Conservation (phyloP, 257 asterid genomes). For the Perilla frutescens region DNA sequence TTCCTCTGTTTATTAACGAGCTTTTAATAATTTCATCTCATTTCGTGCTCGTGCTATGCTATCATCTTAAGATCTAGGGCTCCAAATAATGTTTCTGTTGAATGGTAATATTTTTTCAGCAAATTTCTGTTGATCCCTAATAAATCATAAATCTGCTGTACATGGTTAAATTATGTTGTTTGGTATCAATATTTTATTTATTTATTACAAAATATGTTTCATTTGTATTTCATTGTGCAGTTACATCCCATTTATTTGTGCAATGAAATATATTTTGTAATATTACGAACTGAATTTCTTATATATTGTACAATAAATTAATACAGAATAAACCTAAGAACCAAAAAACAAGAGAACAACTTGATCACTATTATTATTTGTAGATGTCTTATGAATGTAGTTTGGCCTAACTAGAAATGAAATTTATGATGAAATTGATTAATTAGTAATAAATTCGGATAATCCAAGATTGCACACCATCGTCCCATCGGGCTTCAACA, state of each 20-base stretch:
- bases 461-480: constrained; percentile 66
- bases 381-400: not conserved
- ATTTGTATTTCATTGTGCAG: not conserved
- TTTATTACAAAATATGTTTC: not conserved
- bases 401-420: constrained; percentile 10
- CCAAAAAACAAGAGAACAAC: too few species aligned
- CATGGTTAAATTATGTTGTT: constrained; percentile 14
- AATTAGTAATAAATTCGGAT: constrained; percentile 30
- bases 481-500: constrained; percentile 72
- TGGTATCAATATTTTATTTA: not conserved
- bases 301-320: too few species aligned
- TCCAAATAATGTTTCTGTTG: constrained; percentile 17
- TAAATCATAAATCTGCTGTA: constrained; percentile 2
- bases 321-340: too few species aligned
- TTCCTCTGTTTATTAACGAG: constrained; percentile 14
- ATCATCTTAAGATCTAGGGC: constrained; percentile 8
- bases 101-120: not conserved
- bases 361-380: not conserved
- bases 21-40: not conserved
- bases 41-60: not conserved
- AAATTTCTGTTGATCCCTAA: not conserved
- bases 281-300: too few species aligned
- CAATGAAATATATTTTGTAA: not conserved
- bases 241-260: not conserved
- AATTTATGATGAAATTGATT: constrained; percentile 39